Conservation (phyloP, 2,329 filamentous ascomycete species). For the Penicillium sp. region DNA sequence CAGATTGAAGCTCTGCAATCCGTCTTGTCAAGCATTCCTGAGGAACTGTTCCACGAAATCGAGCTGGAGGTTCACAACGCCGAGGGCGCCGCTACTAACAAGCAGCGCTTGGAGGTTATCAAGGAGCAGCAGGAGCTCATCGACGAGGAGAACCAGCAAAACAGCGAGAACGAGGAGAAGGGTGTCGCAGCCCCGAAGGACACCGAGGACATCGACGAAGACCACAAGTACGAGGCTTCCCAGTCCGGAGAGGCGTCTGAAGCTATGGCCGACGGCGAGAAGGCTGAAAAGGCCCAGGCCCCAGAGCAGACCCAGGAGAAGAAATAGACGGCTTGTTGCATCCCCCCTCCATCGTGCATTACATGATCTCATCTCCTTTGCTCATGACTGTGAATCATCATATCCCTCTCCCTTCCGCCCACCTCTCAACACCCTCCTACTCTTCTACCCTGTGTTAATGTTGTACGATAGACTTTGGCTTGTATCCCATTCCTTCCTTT, state of each 20-base stretch:
- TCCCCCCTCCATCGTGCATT: constrained; percentile 12
- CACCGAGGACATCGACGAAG: constrained; percentile 88
- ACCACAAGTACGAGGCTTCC: constrained; percentile 58
- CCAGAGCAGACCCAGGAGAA: constrained; percentile 31
- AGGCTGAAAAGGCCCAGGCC: constrained; percentile 36
- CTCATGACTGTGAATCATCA: constrained; percentile 11
- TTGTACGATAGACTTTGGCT: constrained; percentile 29
- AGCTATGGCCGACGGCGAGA: constrained; percentile 45
- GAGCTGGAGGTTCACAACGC: constrained; percentile 97
- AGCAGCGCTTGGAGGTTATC: constrained; percentile 95
- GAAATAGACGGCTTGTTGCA: constrained; percentile 24
- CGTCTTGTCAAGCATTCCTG: constrained; percentile 91
- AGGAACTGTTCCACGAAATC: constrained; percentile 99
- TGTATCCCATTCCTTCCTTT: background rate
- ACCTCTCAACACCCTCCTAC: constrained; percentile 16
- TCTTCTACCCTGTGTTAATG: constrained; percentile 27
- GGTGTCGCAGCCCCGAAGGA: constrained; percentile 80
- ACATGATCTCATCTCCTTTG: constrained; percentile 10
- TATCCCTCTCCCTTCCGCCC: background rate
- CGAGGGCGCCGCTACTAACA: constrained; percentile 97
- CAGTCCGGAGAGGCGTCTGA: constrained; percentile 55
- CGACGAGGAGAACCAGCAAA: constrained; percentile 94
- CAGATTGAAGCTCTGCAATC: constrained; percentile 93
- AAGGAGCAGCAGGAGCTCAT: constrained; percentile 99
- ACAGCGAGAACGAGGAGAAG: constrained; percentile 75